These are phyloP conservation scores for Neospermospora avenae DNA, from an alignment of 2,329 filamentous ascomycete species.

Conservation along the genomic window DNA sequence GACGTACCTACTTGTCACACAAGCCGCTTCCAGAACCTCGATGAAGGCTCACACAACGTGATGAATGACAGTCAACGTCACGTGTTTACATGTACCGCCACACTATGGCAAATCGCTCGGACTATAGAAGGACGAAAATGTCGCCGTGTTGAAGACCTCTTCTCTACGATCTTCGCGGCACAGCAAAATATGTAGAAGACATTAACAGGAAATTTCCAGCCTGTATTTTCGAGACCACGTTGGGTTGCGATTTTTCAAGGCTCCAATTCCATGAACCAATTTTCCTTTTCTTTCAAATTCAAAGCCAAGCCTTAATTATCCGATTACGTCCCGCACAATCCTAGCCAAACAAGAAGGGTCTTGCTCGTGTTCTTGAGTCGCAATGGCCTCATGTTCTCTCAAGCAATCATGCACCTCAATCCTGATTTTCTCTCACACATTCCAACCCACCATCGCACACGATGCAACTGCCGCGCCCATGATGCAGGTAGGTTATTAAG, in stretches of 20 bases:
- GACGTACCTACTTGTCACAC: no score
- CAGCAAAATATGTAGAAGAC: no score
- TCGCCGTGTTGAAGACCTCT: no score
- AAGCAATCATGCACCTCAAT: not conserved
- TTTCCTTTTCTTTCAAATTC: not conserved
- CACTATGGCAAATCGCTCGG: no score
- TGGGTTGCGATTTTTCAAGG: not conserved
- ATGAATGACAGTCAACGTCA: no score
- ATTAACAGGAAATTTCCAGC: no score
- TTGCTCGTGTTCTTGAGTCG: not conserved
- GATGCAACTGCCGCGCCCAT: not conserved
- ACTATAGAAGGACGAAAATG: no score
- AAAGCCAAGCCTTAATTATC: not conserved
- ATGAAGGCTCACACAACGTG: no score
- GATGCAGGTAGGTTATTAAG: not conserved
- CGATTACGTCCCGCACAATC: not conserved
- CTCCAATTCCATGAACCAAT: not conserved
- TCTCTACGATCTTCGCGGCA: no score
- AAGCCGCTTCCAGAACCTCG: no score
- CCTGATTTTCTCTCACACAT: not conserved
- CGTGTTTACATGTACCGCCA: no score
- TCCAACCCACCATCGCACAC: no score
- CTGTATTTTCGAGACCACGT: not conserved
- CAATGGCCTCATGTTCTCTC: not conserved
- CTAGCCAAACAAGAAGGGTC: not conserved